Evolutionary conservation across 2,329 filamentous ascomycete genomes (phyloP).

Genomic region (Botrytis paeoniae): DNA sequence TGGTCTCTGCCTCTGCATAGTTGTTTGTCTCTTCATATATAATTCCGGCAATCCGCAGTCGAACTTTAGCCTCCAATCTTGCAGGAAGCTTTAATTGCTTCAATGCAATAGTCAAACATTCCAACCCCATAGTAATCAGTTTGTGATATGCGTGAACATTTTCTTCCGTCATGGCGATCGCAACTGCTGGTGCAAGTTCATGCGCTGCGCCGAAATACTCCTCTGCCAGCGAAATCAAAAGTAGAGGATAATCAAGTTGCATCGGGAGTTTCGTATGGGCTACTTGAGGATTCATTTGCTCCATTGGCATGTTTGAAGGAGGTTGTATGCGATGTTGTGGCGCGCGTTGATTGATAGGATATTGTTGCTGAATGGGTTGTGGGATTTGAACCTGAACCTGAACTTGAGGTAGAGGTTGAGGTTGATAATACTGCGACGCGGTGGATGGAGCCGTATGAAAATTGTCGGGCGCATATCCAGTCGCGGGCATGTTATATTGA

Average conservation of each 20-base stretch:
- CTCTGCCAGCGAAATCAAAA: constrained; percentile 70
- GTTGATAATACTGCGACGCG: constrained; percentile 22
- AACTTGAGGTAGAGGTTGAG: background rate
- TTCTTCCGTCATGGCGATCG: constrained; percentile 48
- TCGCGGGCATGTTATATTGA: constrained; percentile 13
- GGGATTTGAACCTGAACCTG: constrained; percentile 12
- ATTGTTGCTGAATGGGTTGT: constrained; percentile 24
- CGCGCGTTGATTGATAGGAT: constrained; percentile 6
- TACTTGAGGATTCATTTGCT: constrained; percentile 19
- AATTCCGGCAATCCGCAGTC: constrained; percentile 68
- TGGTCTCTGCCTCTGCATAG: constrained; percentile 67
- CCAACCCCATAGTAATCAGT: constrained; percentile 67
- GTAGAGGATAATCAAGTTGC: constrained; percentile 28
- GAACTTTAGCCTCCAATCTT: constrained; percentile 64
- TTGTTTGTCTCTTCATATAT: constrained; percentile 74
- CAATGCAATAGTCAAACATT: constrained; percentile 68
- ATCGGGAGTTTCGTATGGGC: constrained; percentile 12
- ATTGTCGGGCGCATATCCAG: constrained; percentile 17
- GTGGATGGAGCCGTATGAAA: constrained; percentile 6
- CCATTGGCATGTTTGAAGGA: constrained; percentile 14
- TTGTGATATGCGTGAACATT: constrained; percentile 66
- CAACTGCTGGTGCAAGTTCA: constrained; percentile 48
- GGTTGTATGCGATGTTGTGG: constrained; percentile 8
- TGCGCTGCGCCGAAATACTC: constrained; percentile 71
- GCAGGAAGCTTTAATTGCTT: constrained; percentile 59